Evolutionary conservation across 2,329 filamentous ascomycete genomes (phyloP).

Genomic region (Sporothrix pallida): DNA sequence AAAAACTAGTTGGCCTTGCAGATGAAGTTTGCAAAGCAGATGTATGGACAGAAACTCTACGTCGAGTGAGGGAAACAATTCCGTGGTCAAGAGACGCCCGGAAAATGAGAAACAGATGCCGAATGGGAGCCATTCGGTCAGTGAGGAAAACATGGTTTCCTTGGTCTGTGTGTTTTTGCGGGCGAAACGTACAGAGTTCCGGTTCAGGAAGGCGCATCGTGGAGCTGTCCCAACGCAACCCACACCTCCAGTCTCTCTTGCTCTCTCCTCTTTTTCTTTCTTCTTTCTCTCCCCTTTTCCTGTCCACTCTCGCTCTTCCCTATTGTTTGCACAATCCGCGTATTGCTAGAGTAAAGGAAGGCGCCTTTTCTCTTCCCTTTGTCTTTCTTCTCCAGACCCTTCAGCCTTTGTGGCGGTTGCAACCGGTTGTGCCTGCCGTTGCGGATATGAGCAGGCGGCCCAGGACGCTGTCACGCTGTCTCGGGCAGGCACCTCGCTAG

Average conservation of each 20-base stretch:
- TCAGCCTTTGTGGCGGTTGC: neutral
- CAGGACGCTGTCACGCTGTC: slow-evolving; percentile 14
- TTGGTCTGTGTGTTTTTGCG: neutral
- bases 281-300: neutral
- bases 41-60: too few relatives aligned
- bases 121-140: neutral
- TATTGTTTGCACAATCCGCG: neutral
- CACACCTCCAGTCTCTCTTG: neutral
- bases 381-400: neutral
- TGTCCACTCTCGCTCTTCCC: neutral
- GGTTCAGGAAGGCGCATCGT: slow-evolving; percentile 24
- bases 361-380: neutral
- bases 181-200: slow-evolving; percentile 5
- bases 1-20: slow-evolving; percentile 12
- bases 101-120: neutral
- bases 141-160: neutral
- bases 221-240: neutral
- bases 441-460: neutral
- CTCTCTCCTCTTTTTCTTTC: neutral
- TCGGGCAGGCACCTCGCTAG: neutral
- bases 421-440: neutral
- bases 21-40: neutral
- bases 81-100: neutral
- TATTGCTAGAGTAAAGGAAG: neutral
- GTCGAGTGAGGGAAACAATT: neutral